Conservation (phyloP, 768 basidiomycete genomes). For the Candolleomyces eurysporus region DNA sequence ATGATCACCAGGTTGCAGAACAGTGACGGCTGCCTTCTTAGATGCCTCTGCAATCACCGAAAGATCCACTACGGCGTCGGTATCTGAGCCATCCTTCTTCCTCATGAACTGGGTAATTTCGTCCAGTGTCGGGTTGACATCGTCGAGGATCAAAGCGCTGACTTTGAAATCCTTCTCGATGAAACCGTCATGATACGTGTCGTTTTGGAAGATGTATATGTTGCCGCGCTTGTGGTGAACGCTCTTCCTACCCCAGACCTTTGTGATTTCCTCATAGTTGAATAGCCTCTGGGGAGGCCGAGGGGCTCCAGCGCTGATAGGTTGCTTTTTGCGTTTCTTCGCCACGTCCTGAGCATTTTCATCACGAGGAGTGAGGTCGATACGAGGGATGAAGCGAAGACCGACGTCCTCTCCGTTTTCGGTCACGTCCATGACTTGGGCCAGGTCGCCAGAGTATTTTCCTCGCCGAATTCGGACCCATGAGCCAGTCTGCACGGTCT, state of each 20-base stretch:
- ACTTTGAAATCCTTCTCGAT: slow-evolving; percentile 94
- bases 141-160: slow-evolving; percentile 73
- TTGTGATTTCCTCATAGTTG: slow-evolving; percentile 89
- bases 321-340: slow-evolving; percentile 76
- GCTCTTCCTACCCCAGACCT: slow-evolving; percentile 76
- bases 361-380: slow-evolving; percentile 91
- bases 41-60: slow-evolving; percentile 92
- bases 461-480: slow-evolving; percentile 97
- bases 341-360: slow-evolving; percentile 55
- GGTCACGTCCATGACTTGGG: slow-evolving; percentile 91
- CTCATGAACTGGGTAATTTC: slow-evolving; percentile 91
- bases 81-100: slow-evolving; percentile 63
- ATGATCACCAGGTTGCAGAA: slow-evolving; percentile 96
- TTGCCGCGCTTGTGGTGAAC: slow-evolving; percentile 68
- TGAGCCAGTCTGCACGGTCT: slow-evolving; percentile 77
- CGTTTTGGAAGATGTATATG: slow-evolving; percentile 84
- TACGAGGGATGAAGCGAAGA: slow-evolving; percentile 94
- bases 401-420: slow-evolving; percentile 93
- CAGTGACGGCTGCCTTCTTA: slow-evolving; percentile 84
- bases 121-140: slow-evolving; percentile 93
- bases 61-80: slow-evolving; percentile 76
- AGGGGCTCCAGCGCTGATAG: slow-evolving; percentile 48
- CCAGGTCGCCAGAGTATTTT: slow-evolving; percentile 91
- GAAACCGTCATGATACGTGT: slow-evolving; percentile 93
- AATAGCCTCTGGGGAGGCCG: slow-evolving; percentile 92